Base-by-base conservation (phyloP, 2,329 filamentous ascomycete species). In the Fusarium sp. region DNA sequence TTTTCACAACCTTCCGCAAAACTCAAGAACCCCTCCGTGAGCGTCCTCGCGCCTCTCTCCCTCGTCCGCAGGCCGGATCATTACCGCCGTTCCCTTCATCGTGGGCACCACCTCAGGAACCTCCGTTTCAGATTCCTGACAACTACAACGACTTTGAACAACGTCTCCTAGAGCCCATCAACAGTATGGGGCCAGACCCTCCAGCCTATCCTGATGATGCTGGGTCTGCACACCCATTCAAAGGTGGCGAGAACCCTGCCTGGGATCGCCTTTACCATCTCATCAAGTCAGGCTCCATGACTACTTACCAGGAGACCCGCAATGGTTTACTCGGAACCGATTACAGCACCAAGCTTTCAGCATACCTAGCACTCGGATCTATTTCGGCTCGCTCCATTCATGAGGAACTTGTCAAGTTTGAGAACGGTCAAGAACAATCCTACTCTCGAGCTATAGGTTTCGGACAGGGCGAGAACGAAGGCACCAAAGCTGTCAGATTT, bases 1-100 rank as follows among this genome's bases (percentile, higher is more conserved):
- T 95, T 4, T 96, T 94, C 79, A 95, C 93, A 0, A 88, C 88
- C 1, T 96, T 92, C 75, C 88, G 92, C 12, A 95, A 94, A 80
- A 88, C 86, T 5, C 88, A 94, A 60, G 93, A 95, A 72, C 93
- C 93, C 1, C 83, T 95, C 5, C 88, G 91, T 46, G 85, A 89
- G 43, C 88, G 88, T 18, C 93, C 93, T 8, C 87, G 93, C 44
- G 79, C 84, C 3, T 79, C 86, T 2, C 79, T 93, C 3, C 86
- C 91, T 1, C 83, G 82, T 4, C 91, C 91, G 0, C 76, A 80
- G 4, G 82, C 84, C 28, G 79, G 79, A 3, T 81, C 82, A 4
- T 81, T 96, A 9, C 92, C 91, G 3, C 84, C 88, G 0, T 81
- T 91, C 4, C 82, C 86, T 2, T 44, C 66, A 1, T 78, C 82